Base-by-base conservation (phyloP, 106 monocot species). In the Vanilla planifolia region DNA sequence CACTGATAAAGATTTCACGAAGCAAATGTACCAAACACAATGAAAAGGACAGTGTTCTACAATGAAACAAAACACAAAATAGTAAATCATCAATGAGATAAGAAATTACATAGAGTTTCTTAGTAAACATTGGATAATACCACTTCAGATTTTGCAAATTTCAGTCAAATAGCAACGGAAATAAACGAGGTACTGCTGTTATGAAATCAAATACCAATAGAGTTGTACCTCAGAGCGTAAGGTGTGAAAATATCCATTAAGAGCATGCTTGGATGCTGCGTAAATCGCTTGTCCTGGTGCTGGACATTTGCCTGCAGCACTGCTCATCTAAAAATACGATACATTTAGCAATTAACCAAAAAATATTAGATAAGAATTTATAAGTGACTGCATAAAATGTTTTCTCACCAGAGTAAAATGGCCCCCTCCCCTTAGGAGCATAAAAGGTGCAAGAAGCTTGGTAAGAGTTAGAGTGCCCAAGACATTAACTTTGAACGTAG, bases 211-310 rank as follows among this genome's bases (percentile, higher is more conserved):
- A n/a, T n/a, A n/a, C n/a, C n/a, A n/a, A n/a, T n/a, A n/a, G n/a
- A n/a, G n/a, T n/a, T n/a, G n/a, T 88, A 93, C 96, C 91, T 98
- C 98, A 66, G 98, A 92, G 13, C 92, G 79, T 34, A 98, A 72
- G 40, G 91, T 75, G 69, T 88, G 82, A 65, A 98, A 98, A 43
- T 85, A 98, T 75, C 98, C 98, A 80, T 84, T 81, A 10, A 98
- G 71, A 77, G 98, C 98, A 85, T 82, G 74, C 61, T 98, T 98
- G 40, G 98, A 84, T 63, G 98, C 84, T 58, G 88, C 87, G 61
- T 98, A 98, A 24, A 88, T 48, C 37, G 92, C 92, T 60, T 98
- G 98, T 59, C 98, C 91, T 6, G 98, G 98, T 44, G 98, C 69
- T 50, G 98, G 98, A 56, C 46, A 66, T 64, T 98, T 98, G 29